A percentile compares a stretch with the other conserved stretches of the same genome.
phyloP scores from a whole-genome alignment of 768 basidiomycete species.

The Phallus indusiatus region DNA sequence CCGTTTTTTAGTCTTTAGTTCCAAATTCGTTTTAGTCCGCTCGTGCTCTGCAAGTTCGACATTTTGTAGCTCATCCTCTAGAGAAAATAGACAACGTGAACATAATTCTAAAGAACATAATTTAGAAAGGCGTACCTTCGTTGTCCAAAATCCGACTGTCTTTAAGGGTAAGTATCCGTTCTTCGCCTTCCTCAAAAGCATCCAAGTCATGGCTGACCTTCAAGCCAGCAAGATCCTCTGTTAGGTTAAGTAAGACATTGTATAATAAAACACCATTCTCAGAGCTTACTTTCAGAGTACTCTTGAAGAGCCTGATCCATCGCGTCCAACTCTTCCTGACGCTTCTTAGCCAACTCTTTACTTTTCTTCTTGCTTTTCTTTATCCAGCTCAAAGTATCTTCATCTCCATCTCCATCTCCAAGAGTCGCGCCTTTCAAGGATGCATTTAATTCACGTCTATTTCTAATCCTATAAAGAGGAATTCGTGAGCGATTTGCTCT shows the following conservation, averaged over 20 bases:
- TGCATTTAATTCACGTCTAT: conserved; percentile 84
- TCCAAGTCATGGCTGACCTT: conserved; percentile 96
- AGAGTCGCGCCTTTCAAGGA: conserved; percentile 90
- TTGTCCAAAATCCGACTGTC: conserved; percentile 92
- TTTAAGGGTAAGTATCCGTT: conserved; percentile 92
- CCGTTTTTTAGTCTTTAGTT: conserved; percentile 78
- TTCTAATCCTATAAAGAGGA: conserved; percentile 63
- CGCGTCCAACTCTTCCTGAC: conserved; percentile 74
- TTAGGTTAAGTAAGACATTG: conserved; percentile 4
- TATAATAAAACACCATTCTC: neutral
- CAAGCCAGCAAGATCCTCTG: conserved; percentile 85
- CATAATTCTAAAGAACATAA: neutral
- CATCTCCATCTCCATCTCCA: conserved; percentile 74
- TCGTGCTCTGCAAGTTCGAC: conserved; percentile 90
- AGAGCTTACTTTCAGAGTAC: conserved; percentile 75
- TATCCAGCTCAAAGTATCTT: conserved; percentile 83
- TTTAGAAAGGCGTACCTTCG: conserved; percentile 50
- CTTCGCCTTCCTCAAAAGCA: conserved; percentile 86
- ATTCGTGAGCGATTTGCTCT: conserved; percentile 12
- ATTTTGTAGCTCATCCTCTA: conserved; percentile 98
- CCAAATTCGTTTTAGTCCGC: conserved; percentile 64
- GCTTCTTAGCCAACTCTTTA: conserved; percentile 76
- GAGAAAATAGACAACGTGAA: neutral
- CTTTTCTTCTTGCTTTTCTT: conserved; percentile 87
- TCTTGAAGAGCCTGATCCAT: conserved; percentile 71